Evolutionary conservation across 768 basidiomycete species (phyloP), one percentile per base, ranked within the genome.

Genomic region (Boletus subparvulus): DNA sequence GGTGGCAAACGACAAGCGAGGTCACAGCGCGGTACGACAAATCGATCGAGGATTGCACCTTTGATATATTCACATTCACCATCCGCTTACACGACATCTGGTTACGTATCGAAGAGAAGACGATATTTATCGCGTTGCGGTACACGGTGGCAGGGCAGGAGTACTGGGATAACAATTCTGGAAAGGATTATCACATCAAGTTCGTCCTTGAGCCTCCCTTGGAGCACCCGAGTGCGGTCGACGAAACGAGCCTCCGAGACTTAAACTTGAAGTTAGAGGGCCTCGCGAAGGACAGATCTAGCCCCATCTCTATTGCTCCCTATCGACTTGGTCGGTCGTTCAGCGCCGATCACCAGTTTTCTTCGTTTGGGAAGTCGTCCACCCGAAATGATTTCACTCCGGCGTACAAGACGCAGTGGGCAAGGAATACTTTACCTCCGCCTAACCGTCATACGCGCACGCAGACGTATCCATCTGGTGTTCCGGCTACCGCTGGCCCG

Each of bases 1-100:
- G 78, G 62, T 98, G 96, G 96, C 92, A 94, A 72, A 99, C 96
- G 46, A 95, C 92, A 56, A 90, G 88, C 71, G 96, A 98, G 72
- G 91, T 97, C 55, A 83, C 86, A 1, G 95, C 87, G 26, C 84
- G 82, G 48, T 88, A 91, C 69, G 72, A 74, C 19, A 79, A 82
- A 54, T 69, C 78, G 36, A 59, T 76, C 21, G 62, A 61, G 44
- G 68, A 60, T 32, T 71, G 74, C 37, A 53, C 52, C 26, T 80
- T 82, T 68, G 94, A 95, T 67, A 77, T 89, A 19, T 96, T 96
- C 74, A 69, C 76, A 24, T 96, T 95, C 72, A 74, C 72, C 19
- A 85, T 95, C 62, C 79, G 87, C 58, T 74, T 99, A 12, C 83
- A 84, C 58, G 94, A 97, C 66, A 75, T 94, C 47, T 75, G 94